phyloP scores from a whole-genome alignment of 495 filamentous ascomycete species.

The Xylaria sp. region DNA sequence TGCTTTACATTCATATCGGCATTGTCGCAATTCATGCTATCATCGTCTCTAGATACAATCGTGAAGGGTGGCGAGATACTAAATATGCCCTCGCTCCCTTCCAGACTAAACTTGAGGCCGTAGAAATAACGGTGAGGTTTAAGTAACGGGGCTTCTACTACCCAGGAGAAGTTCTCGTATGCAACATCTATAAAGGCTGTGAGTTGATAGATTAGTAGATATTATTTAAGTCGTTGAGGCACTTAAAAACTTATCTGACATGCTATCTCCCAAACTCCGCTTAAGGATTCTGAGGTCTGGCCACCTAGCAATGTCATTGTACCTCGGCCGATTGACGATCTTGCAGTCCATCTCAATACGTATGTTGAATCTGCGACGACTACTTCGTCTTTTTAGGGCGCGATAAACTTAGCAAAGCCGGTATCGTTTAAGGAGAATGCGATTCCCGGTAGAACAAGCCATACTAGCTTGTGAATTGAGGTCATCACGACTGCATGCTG shows the following conservation, averaged over 20 bases:
- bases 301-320: not conserved
- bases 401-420: not conserved
- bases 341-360: not conserved
- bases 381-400: not conserved
- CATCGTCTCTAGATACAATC: too few species aligned
- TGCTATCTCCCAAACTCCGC: not conserved
- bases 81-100: not conserved
- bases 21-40: too few species aligned
- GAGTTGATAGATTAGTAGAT: not conserved
- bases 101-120: not conserved
- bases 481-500: not conserved
- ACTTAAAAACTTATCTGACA: not conserved
- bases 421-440: too few species aligned
- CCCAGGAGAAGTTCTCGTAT: constrained; percentile 1
- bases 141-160: not conserved
- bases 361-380: not conserved
- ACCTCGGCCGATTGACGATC: not conserved
- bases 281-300: not conserved
- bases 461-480: not conserved
- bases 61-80: not conserved
- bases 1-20: too few species aligned
- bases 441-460: not conserved
- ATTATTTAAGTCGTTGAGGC: not conserved
- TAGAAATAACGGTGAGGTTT: not conserved
- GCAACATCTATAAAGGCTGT: not conserved